Conservation (phyloP, 176 grass and related monocot species). For the Raddia distichophylla region DNA sequence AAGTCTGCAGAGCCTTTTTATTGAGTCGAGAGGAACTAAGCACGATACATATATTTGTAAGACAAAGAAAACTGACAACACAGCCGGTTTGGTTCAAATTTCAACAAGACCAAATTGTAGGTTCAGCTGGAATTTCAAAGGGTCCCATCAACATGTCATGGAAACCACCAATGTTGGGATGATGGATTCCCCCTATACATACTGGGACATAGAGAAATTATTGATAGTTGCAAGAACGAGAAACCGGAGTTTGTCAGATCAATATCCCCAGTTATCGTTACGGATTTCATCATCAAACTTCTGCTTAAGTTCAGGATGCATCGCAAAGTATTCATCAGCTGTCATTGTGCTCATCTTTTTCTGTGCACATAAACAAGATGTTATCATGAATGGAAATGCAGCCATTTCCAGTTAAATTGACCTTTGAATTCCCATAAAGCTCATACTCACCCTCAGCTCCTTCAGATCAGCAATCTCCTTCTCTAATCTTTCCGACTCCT, state of each 20-base stretch:
- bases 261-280: slow-evolving; percentile 93
- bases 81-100: slow-evolving; percentile 32
- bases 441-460: slow-evolving; percentile 72
- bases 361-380: slow-evolving; percentile 46
- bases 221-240: slow-evolving; percentile 29
- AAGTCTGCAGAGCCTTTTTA: slow-evolving; percentile 25
- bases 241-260: slow-evolving; percentile 38
- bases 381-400: not conserved
- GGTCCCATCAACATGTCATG: slow-evolving; percentile 36
- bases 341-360: slow-evolving; percentile 96
- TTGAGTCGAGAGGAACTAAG: slow-evolving; percentile 30
- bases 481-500: slow-evolving; percentile 73
- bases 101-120: not conserved
- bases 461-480: slow-evolving; percentile 79
- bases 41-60: not conserved
- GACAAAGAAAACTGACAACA: slow-evolving; percentile 9
- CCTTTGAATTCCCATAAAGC: not conserved
- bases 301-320: slow-evolving; percentile 87
- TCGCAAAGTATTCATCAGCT: slow-evolving; percentile 86
- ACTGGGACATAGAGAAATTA: slow-evolving; percentile 39
- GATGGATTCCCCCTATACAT: slow-evolving; percentile 34
- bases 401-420: not conserved
- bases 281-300: slow-evolving; percentile 94
- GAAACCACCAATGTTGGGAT: slow-evolving; percentile 33
- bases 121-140: slow-evolving; percentile 32